These are phyloP conservation scores for Tremellales sp. DNA, from an alignment of 1,284 basidiomycete species.

Conservation along the genomic window DNA sequence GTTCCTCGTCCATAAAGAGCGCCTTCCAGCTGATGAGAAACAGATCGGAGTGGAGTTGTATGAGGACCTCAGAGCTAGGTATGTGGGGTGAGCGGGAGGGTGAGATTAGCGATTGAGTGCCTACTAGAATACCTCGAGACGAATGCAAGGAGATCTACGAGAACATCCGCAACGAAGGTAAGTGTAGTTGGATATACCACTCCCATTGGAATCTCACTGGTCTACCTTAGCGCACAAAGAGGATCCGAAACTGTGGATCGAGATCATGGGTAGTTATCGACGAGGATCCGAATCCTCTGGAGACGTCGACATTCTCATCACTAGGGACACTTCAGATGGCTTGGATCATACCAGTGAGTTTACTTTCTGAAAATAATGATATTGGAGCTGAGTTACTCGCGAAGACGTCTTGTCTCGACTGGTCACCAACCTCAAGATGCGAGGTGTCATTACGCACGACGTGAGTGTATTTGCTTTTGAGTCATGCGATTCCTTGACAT, in stretches of 20 bases:
- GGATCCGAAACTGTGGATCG: conserved; percentile 67
- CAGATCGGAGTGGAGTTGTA: conserved; percentile 71
- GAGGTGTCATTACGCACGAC: conserved; percentile 68
- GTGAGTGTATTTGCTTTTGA: conserved; percentile 46
- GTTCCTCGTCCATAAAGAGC: conserved; percentile 4
- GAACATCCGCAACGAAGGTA: conserved; percentile 65
- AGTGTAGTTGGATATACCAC: conserved; percentile 13
- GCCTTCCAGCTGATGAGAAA: not conserved
- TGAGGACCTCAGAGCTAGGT: conserved; percentile 58
- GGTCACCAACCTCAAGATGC: conserved; percentile 57
- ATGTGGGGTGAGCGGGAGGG: no score
- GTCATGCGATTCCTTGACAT: not conserved
- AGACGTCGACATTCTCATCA: conserved; percentile 85
- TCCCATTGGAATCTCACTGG: conserved; percentile 52
- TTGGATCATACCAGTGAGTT: conserved; percentile 68
- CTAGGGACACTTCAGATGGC: conserved; percentile 66
- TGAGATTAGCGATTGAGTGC: no score
- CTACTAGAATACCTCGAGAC: conserved; percentile 75
- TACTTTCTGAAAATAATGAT: no score
- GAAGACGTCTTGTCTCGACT: conserved; percentile 52
- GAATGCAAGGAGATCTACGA: conserved; percentile 73
- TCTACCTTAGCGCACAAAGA: no score
- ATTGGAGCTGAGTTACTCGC: no score
- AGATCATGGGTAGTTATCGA: conserved; percentile 87
- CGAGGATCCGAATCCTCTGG: conserved; percentile 74